Conservation (phyloP, 2,329 filamentous ascomycete species). For the Fusarium sp. region DNA sequence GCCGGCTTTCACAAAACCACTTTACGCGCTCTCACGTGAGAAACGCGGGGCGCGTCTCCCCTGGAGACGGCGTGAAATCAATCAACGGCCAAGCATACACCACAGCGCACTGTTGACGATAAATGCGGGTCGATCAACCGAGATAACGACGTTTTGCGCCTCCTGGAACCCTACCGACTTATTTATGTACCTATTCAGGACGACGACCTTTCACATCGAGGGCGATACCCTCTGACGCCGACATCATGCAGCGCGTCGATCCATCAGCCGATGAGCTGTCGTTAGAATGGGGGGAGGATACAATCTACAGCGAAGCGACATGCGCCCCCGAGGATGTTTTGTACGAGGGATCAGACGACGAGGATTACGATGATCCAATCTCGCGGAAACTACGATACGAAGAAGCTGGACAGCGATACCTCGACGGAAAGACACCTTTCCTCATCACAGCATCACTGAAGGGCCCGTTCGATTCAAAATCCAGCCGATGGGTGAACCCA, state of each 20-base stretch:
- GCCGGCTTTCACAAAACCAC: constrained; percentile 19
- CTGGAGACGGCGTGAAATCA: constrained; percentile 35
- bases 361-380: constrained; percentile 57
- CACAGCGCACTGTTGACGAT: constrained; percentile 10
- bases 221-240: constrained; percentile 23
- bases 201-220: constrained; percentile 13
- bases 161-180: not conserved
- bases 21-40: constrained; percentile 51
- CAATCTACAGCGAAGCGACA: constrained; percentile 57
- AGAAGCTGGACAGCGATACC: constrained; percentile 63
- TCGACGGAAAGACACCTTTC: constrained; percentile 62
- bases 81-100: constrained; percentile 4
- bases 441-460: constrained; percentile 67
- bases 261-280: constrained; percentile 21
- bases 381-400: constrained; percentile 64
- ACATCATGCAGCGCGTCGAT: constrained; percentile 29
- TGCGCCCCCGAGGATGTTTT: constrained; percentile 57
- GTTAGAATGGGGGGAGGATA: constrained; percentile 44
- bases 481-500: constrained; percentile 47
- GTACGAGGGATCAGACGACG: constrained; percentile 65
- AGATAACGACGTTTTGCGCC: constrained; percentile 2
- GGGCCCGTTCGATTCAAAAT: constrained; percentile 63
- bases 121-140: constrained; percentile 16
- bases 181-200: constrained; percentile 7
- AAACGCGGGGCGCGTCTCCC: constrained; percentile 44